phyloP scores from a whole-genome alignment of 2,329 filamentous ascomycete species.

The Talaromyces rugulosus region DNA sequence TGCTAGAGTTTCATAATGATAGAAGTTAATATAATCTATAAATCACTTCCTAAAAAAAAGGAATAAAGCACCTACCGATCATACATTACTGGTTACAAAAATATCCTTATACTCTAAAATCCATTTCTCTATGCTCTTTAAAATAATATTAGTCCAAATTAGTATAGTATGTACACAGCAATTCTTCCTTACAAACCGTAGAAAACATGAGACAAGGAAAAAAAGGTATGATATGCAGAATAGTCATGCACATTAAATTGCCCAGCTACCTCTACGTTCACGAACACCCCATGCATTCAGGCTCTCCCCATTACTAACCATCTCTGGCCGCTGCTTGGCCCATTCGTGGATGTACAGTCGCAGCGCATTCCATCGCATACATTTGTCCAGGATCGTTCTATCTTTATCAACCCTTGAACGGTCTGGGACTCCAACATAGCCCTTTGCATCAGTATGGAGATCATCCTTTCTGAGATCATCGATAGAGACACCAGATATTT shows the following conservation, averaged over 20 bases:
- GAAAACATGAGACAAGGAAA: not conserved
- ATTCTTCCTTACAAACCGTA: not conserved
- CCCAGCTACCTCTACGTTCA: constrained; percentile 62
- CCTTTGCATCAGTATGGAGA: constrained; percentile 59
- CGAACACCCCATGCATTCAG: constrained; percentile 64
- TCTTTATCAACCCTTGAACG: constrained; percentile 38
- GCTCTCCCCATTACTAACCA: constrained; percentile 51
- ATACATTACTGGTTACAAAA: too few relatives aligned
- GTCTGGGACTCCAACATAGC: constrained; percentile 60
- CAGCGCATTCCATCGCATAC: constrained; percentile 78
- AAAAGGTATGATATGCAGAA: not conserved
- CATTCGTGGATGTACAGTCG: constrained; percentile 82
- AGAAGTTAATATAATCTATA: too few relatives aligned
- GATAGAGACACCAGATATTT: constrained; percentile 68
- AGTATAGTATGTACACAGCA: not conserved
- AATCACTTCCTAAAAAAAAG: too few relatives aligned
- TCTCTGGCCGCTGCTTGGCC: constrained; percentile 78
- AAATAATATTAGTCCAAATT: too few relatives aligned
- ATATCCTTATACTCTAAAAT: too few relatives aligned
- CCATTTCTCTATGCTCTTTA: too few relatives aligned
- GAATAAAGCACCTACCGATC: too few relatives aligned
- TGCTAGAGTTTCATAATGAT: too few relatives aligned
- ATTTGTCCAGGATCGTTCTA: constrained; percentile 47
- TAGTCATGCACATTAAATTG: constrained; percentile 45
- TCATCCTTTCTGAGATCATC: constrained; percentile 71